Evolutionary conservation across 495 filamentous ascomycete genomes (phyloP).

Genomic region (Podospora comata): DNA sequence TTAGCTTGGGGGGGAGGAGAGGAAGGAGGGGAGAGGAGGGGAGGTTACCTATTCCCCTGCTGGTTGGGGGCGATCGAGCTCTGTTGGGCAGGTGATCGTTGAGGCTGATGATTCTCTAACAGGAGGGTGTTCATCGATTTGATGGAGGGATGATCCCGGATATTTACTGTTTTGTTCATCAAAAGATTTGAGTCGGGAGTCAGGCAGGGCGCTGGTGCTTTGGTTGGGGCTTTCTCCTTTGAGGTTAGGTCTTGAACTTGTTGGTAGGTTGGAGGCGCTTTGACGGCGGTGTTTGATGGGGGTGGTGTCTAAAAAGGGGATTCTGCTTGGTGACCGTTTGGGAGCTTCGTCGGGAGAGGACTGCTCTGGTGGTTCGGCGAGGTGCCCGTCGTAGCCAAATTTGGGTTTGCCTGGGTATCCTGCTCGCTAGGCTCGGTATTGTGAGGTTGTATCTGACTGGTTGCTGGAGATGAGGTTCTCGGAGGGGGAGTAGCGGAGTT

Average conservation of each 20-base stretch:
- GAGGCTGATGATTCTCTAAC: neutral
- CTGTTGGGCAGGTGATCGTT: neutral
- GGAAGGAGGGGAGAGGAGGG: too few relatives aligned
- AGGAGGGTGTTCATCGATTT: neutral
- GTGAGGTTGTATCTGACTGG: neutral
- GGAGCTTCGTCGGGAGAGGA: neutral
- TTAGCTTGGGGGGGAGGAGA: too few relatives aligned
- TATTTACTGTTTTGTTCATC: neutral
- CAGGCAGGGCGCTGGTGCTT: neutral
- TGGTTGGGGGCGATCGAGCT: neutral
- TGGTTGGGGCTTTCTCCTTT: neutral
- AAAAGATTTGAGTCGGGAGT: neutral
- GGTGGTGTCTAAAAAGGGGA: neutral
- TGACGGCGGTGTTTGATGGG: neutral
- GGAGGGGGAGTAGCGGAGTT: constrained; percentile 1
- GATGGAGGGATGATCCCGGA: neutral
- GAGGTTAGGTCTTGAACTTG: neutral
- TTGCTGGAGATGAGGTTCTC: neutral
- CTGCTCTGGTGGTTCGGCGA: neutral
- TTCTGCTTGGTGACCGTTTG: neutral
- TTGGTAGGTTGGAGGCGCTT: constrained; percentile 5
- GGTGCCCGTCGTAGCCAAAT: neutral
- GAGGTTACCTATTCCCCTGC: neutral
- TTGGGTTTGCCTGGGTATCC: neutral
- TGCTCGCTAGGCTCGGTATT: constrained; percentile 1